Evolutionary conservation across 352 stramenopile species (phyloP).

Genomic region (Globisporangium cystogenes): DNA sequence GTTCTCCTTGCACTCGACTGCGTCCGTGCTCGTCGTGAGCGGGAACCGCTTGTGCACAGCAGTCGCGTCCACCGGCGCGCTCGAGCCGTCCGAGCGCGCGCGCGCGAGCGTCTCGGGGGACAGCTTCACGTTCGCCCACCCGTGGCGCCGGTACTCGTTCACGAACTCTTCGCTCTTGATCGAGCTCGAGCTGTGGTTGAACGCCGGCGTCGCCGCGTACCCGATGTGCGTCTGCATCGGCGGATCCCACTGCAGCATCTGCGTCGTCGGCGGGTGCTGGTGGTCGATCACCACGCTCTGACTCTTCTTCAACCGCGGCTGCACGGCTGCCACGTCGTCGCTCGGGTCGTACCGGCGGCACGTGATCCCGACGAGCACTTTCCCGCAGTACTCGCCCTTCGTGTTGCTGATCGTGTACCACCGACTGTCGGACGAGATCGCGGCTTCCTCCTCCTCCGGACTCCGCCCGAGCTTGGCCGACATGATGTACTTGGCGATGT

Average conservation of each 20-base stretch:
- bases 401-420: constrained; percentile 85
- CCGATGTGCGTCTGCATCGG: constrained; percentile 14
- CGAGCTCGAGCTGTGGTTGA: constrained; percentile 7
- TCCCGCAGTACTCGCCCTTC: constrained; percentile 85
- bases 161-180: constrained; percentile 37
- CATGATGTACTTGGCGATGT: constrained; percentile 85
- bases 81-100: constrained; percentile 49
- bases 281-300: constrained; percentile 72
- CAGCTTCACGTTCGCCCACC: constrained; percentile 78
- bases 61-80: constrained; percentile 22
- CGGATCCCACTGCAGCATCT: constrained; percentile 75
- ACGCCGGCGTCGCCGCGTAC: constrained; percentile 28
- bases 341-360: constrained; percentile 34
- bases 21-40: constrained; percentile 27
- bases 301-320: constrained; percentile 68
- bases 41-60: constrained; percentile 37
- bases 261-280: constrained; percentile 56
- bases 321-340: constrained; percentile 20
- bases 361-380: constrained; percentile 77
- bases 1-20: constrained; percentile 81
- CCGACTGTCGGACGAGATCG: constrained; percentile 63
- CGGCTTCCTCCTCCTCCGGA: constrained; percentile 55
- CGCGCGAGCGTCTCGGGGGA: constrained; percentile 51
- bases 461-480: constrained; percentile 23
- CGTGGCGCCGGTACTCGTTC: constrained; percentile 48